Evolutionary conservation across 2,329 filamentous ascomycete species (phyloP), one percentile per base, ranked within the genome.

Genomic region (Xylariaceae sp.): DNA sequence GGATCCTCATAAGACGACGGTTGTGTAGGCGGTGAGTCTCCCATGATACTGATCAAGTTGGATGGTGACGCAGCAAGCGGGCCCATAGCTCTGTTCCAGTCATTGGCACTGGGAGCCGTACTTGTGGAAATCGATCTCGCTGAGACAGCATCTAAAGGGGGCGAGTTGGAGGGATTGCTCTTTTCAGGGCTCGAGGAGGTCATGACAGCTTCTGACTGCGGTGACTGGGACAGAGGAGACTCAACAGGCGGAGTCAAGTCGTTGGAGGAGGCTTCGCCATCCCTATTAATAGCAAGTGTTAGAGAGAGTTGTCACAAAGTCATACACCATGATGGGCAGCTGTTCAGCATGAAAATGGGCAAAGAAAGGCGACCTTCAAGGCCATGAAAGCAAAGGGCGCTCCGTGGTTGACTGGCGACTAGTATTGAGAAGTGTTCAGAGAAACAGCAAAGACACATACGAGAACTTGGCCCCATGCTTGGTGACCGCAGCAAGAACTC

Each of bases 1-100:
- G 63, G 56, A 56, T 73, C 72, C 58, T 73, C 72, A 50, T 73
- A 73, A 11, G 72, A 73, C 11, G 72, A 73, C n/a, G 72, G 72
- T 48, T 71, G 71, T n/a, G 72, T 73, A 17, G 72, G 72, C 7
- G 72, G 72, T 50, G 72, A 73, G 60, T 73, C 72, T 53, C 72
- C 71, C 70, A 73, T 73, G 51, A 73, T 68, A 51, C 71, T 73
- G 54, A 72, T 73, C 58, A 73, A 58, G 64, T 73, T 72, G 9
- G 69, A 71, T 10, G 71, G 71, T 18, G 71, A 73, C 51, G 69
- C 71, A 58, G 64, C 70, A 51, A 72, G 60, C 6, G 66, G 64
- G 8, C 71, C 71, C 60, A 69, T 69, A 1, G 65, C 64, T 53
- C 66, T 69, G 11, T 67, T 53, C 71, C 71, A 73, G 55, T 73